Evolutionary conservation across 768 basidiomycete species (phyloP).

Genomic region (Pisolithus sp.): DNA sequence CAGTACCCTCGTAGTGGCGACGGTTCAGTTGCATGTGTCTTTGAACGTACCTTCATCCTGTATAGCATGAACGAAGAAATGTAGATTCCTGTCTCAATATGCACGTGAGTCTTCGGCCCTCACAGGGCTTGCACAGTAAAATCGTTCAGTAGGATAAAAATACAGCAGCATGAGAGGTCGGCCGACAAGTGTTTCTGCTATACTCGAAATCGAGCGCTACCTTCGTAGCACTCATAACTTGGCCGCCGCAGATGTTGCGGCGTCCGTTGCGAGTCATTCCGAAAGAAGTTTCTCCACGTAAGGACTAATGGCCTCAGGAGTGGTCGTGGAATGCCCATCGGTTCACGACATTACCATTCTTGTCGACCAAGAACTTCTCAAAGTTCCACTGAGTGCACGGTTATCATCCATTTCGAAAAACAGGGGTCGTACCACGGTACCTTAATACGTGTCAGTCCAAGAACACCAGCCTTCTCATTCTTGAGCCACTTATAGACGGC

Average conservation of each 20-base stretch:
- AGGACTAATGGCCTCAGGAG: slow-evolving; percentile 55
- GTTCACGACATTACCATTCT: slow-evolving; percentile 67
- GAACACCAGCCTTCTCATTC: slow-evolving; percentile 62
- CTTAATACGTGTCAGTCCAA: slow-evolving; percentile 72
- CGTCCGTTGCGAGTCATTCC: slow-evolving; percentile 14
- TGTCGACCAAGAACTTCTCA: slow-evolving; percentile 81
- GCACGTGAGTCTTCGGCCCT: no score
- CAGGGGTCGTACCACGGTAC: slow-evolving; percentile 29
- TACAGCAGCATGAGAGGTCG: background rate
- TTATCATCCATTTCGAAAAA: background rate
- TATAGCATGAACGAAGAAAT: no score
- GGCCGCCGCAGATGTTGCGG: background rate
- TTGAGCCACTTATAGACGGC: slow-evolving; percentile 85
- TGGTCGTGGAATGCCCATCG: slow-evolving; percentile 75
- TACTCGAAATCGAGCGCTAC: no score
- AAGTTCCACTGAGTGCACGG: slow-evolving; percentile 68
- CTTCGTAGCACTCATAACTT: background rate
- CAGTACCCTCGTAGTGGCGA: no score
- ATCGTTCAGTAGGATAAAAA: background rate
- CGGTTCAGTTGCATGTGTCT: no score
- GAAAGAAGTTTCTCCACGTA: slow-evolving; percentile 57
- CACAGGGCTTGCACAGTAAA: no score
- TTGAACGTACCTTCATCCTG: no score
- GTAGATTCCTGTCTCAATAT: no score
- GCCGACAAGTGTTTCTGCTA: background rate